Conservation (phyloP, 305 asterid genomes). For the Fraxinus dipetala region DNA sequence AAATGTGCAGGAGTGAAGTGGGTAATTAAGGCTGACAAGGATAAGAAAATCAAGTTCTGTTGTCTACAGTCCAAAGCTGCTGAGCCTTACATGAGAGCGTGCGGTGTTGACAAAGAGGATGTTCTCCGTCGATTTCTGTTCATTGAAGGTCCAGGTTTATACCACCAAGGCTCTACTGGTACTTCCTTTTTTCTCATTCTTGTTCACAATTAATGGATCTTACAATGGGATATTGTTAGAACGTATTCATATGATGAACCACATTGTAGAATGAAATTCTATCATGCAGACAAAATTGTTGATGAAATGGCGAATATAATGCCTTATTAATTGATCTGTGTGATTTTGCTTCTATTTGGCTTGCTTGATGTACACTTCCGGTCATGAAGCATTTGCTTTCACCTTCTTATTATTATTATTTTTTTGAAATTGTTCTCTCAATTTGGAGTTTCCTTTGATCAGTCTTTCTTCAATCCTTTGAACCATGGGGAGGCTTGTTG, state of each 20-base stretch:
- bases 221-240: neutral
- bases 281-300: neutral
- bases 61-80: slow-evolving; percentile 93
- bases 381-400: neutral
- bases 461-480: neutral
- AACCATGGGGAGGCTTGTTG: neutral
- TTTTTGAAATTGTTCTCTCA: neutral
- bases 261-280: neutral
- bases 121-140: slow-evolving; percentile 82
- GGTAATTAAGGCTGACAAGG: slow-evolving; percentile 72
- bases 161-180: slow-evolving; percentile 95
- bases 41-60: slow-evolving; percentile 83
- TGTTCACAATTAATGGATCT: neutral
- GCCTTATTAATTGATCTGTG: neutral
- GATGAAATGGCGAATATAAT: neutral
- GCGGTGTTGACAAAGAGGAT: slow-evolving; percentile 65
- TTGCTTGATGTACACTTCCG: neutral
- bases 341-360: neutral
- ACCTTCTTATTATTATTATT: too few relatives aligned
- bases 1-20: slow-evolving; percentile 69
- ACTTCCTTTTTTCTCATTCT: neutral
- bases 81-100: slow-evolving; percentile 68
- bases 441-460: neutral
- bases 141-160: slow-evolving; percentile 73
- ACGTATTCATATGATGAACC: neutral